Percentiles rank a stretch among this genome's conserved stretches.
Conservation (phyloP, 1,284 basidiomycete species). For the Melampsora larici-populina region DNA sequence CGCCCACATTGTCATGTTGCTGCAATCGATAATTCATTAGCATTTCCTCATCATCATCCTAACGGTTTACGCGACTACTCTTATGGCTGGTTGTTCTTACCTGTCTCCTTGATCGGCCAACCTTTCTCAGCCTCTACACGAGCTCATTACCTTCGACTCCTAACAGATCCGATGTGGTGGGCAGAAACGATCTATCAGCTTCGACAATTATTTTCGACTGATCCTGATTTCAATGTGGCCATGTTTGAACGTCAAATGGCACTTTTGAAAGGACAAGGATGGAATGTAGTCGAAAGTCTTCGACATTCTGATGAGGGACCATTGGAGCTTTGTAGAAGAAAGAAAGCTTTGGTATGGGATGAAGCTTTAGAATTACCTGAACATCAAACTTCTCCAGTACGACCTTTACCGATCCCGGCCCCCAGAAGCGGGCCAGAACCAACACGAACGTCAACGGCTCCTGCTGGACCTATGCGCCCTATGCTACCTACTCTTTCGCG, state of each 20-base stretch:
- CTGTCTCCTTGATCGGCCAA: conserved; percentile 75
- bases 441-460: neutral
- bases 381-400: neutral
- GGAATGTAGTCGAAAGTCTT: conserved; percentile 79
- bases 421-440: conserved; percentile 7
- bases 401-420: neutral
- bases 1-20: conserved; percentile 63
- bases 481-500: neutral
- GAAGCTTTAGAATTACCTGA: conserved; percentile 69
- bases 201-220: conserved; percentile 70
- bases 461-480: conserved; percentile 9
- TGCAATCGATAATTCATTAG: conserved; percentile 90
- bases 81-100: conserved; percentile 85
- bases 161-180: conserved; percentile 85
- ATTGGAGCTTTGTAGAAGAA: conserved; percentile 73
- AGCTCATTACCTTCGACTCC: conserved; percentile 72
- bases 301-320: conserved; percentile 73
- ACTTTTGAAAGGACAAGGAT: conserved; percentile 86
- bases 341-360: conserved; percentile 74
- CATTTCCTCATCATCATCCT: conserved; percentile 70
- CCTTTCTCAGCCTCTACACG: conserved; percentile 79
- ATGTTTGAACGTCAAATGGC: conserved; percentile 71
- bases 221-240: conserved; percentile 62
- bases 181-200: conserved; percentile 75
- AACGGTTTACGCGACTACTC: conserved; percentile 84